Evolutionary conservation across 2,329 filamentous ascomycete species (phyloP), one percentile per base, ranked within the genome.

Genomic region (Colletotrichum sp.): DNA sequence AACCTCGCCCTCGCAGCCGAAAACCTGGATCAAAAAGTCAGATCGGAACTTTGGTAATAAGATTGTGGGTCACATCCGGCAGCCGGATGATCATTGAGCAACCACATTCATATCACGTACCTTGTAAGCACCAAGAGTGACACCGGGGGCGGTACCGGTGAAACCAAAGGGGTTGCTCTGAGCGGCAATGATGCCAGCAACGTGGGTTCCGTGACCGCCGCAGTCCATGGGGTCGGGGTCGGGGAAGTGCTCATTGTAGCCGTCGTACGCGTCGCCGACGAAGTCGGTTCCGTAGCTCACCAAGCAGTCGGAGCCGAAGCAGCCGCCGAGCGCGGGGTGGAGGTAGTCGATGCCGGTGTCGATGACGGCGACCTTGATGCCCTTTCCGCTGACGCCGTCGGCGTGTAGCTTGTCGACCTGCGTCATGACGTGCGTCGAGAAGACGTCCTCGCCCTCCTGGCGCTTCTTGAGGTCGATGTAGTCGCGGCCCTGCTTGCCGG

Each of bases 241-340:
- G 2, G 89, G 88, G 0, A 82, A 75, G 10, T 86, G 86, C 2
- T 79, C 82, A 76, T 85, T 85, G 64, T 75, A 70, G 58, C 82
- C 83, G 69, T 79, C 61, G 81, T 88, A 91, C 63, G 83, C 84
- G 70, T 93, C 90, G 21, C 91, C 91, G 21, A 92, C 88, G 56
- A 92, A 84, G 76, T 92, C 91, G 43, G 85, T 85, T 21, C 92
- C 92, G 73, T 87, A 89, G 5, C 86, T 85, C 21, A 94, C 89
- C 55, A 92, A 84, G 78, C 89, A 93, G 14, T 87, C 90, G 2
- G 85, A 79, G 3, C 92, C 92, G 79, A 93, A 93, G 79, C 92
- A 92, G 62, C 91, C 91, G 43, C 92, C 92, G 1, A 94, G 87
- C 32, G 90, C 90, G 3, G 91, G 90, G 78, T 94, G 92, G 1